phyloP scores from a whole-genome alignment of 1,139 yeast genomes.

The Spathaspora sp. region DNA sequence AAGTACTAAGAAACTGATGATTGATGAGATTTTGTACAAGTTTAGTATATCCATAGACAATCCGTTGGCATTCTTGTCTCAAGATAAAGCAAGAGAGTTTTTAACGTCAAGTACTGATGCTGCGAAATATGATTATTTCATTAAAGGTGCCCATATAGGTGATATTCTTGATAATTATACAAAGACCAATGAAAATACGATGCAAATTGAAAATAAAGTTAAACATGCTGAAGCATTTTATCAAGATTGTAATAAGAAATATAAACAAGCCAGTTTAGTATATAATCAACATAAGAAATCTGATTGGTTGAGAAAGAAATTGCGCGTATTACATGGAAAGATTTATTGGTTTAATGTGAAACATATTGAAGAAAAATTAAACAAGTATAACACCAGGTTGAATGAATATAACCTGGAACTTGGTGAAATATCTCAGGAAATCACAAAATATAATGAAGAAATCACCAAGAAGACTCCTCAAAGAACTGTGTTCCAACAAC shows the following conservation, averaged over 20 bases:
- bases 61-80: conserved; percentile 91
- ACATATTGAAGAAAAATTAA: conserved; percentile 32
- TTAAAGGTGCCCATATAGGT: conserved; percentile 74
- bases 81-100: conserved; percentile 91
- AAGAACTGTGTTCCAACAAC: conserved; percentile 15
- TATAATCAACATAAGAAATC: conserved; percentile 42
- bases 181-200: conserved; percentile 38
- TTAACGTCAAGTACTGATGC: conserved; percentile 71
- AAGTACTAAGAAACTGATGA: conserved; percentile 59
- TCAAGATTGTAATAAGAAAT: conserved; percentile 28
- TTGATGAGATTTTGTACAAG: conserved; percentile 66
- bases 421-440: conserved; percentile 12
- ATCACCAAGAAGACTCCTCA: conserved; percentile 10
- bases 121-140: conserved; percentile 71
- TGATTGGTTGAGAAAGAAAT: conserved; percentile 42
- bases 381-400: conserved; percentile 17
- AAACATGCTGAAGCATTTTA: conserved; percentile 29
- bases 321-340: conserved; percentile 55
- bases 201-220: conserved; percentile 39
- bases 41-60: conserved; percentile 84
- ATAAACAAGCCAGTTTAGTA: conserved; percentile 33
- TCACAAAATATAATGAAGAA: conserved; percentile 16
- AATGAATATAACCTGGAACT: conserved; percentile 19
- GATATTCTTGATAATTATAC: conserved; percentile 57
- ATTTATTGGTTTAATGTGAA: conserved; percentile 61